These are phyloP conservation scores for Gilbertella persicaria DNA, from an alignment of 371 early-diverging fungal genomes.

Conservation along the genomic window DNA sequence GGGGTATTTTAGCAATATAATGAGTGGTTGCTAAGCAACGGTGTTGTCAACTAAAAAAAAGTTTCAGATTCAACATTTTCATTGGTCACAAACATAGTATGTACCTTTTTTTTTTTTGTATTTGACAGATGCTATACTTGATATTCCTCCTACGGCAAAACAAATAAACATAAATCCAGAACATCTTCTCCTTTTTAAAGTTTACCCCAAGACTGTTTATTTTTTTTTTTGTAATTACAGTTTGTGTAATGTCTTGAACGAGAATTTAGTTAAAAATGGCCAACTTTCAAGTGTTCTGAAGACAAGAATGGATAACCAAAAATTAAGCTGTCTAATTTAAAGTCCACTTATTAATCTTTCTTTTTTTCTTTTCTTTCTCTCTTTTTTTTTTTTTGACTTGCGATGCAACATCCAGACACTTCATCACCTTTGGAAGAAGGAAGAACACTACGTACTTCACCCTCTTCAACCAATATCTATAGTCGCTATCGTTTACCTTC, in stretches of 20 bases:
- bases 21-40: no score
- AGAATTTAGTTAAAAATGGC: neutral
- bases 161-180: neutral
- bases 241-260: neutral
- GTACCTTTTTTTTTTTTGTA: no score
- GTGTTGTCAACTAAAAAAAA: no score
- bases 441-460: slow-evolving; percentile 6
- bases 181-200: neutral
- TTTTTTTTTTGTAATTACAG: neutral
- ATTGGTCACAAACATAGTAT: no score
- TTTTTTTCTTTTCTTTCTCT: neutral
- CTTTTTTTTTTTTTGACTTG: neutral
- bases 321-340: neutral
- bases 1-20: no score
- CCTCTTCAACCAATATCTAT: slow-evolving; percentile 24
- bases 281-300: neutral
- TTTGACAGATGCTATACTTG: no score
- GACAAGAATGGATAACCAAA: neutral
- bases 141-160: no score
- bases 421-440: slow-evolving; percentile 7
- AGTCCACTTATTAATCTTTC: neutral
- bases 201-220: neutral
- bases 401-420: neutral
- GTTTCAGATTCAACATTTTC: no score
- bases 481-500: slow-evolving; percentile 23